Conservation (phyloP, 2,329 filamentous ascomycete genomes). For the Xenosphaeropsis pyriputrescens region DNA sequence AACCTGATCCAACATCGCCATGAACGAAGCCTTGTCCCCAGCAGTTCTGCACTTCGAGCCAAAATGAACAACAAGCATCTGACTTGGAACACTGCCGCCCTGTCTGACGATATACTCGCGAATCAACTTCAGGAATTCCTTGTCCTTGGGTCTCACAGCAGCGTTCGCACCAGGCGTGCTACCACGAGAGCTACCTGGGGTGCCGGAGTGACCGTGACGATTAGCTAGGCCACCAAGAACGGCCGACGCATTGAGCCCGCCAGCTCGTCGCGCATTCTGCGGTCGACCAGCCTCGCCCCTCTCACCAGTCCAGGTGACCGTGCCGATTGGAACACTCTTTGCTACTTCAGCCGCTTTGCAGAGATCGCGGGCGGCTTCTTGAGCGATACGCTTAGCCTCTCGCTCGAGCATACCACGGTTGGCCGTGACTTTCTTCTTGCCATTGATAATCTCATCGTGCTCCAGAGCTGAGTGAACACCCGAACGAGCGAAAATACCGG, state of each 20-base stretch:
- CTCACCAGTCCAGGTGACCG: slow-evolving; percentile 86
- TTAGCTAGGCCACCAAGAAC: slow-evolving; percentile 42
- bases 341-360: slow-evolving; percentile 60
- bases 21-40: slow-evolving; percentile 64
- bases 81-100: slow-evolving; percentile 65
- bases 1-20: slow-evolving; percentile 62
- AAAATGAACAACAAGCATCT: slow-evolving; percentile 83
- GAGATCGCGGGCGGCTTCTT: slow-evolving; percentile 63
- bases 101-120: slow-evolving; percentile 65
- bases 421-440: slow-evolving; percentile 54
- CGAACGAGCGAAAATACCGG: slow-evolving; percentile 75
- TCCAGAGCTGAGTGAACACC: slow-evolving; percentile 85
- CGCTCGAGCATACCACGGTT: slow-evolving; percentile 66
- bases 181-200: slow-evolving; percentile 1
- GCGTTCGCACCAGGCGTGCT: slow-evolving; percentile 11
- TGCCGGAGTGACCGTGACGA: slow-evolving; percentile 27
- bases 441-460: slow-evolving; percentile 81
- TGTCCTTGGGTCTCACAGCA: slow-evolving; percentile 27
- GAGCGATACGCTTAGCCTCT: slow-evolving; percentile 69
- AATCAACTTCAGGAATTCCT: slow-evolving; percentile 59
- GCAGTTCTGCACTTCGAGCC: slow-evolving; percentile 60
- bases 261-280: slow-evolving; percentile 26
- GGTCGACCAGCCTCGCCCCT: slow-evolving; percentile 66
- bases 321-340: slow-evolving; percentile 60
- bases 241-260: slow-evolving; percentile 35